Base-by-base conservation (phyloP, 208 protist genomes). In the Leishmania amazonensis region DNA sequence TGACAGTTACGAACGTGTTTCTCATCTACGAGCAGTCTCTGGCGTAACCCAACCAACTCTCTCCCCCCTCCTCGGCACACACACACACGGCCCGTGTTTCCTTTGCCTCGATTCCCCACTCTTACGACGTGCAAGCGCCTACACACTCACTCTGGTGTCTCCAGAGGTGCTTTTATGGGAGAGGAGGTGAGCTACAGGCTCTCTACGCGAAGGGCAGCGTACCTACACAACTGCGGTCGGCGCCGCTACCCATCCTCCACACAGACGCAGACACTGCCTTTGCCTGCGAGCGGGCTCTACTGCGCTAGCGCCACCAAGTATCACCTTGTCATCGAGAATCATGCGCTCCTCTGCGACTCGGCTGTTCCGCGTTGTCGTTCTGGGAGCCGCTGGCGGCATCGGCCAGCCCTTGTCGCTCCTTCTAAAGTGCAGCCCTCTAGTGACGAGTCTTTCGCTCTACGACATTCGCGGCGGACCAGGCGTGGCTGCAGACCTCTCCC, bases 381-480 rank as follows among this genome's bases (percentile, higher is more conserved):
- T 99, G 75, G 98, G 98, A 58, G 97, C 96, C 60, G 96, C 93
- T 35, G 98, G 98, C 83, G 98, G 98, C 78, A 99, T 99, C 82
- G 98, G 98, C 60, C 98, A 99, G 92, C 97, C 98, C 28, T 91
- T 99, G 24, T 98, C 97, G 7, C 87, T 99, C 57, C 94, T 99
- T 9, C 70, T 99, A 71, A 99, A 99, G 85, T 87, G 81, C 81
- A 87, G 85, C 67, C 89, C 87, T 1, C 87, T 93, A n/a, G 94
- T 98, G 40, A 90, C 86, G 0, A 76, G 85, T n/a, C 90, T 99
- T 28, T 87, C 87, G 53, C 89, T 98, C n/a, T 98, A 98, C 87
- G 97, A 99, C 87, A 83, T 99, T 49, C 81, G 82, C n/a, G 91
- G 94, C 49, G 92, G 88, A 5, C 90, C 90, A 21, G 95, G 96